phyloP scores from a whole-genome alignment of 2,329 filamentous ascomycete genomes.

The Pyricularia grisea region DNA sequence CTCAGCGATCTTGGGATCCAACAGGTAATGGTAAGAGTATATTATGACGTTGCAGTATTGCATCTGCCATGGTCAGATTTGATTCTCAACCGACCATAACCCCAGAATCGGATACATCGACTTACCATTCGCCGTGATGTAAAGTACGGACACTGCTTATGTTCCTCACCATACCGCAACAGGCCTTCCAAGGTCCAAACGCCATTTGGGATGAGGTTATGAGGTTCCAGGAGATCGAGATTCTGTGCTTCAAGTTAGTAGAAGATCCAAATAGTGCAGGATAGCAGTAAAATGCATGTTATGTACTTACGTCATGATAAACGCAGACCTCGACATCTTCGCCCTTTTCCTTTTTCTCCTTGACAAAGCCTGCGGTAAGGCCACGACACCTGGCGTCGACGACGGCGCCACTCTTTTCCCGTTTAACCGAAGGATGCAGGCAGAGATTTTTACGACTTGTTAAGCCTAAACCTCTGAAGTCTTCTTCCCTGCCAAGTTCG shows the following conservation, averaged over 20 bases:
- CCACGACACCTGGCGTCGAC: slow-evolving; percentile 96
- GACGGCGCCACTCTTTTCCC: slow-evolving; percentile 88
- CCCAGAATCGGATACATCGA: neutral
- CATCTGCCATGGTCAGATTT: slow-evolving; percentile 50
- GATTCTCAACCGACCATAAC: neutral
- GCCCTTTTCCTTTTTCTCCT: slow-evolving; percentile 91
- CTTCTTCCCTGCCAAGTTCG: slow-evolving; percentile 82
- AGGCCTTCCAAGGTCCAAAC: slow-evolving; percentile 93
- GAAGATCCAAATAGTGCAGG: neutral
- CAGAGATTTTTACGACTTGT: slow-evolving; percentile 97
- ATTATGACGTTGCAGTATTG: slow-evolving; percentile 99
- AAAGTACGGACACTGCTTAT: slow-evolving; percentile 97
- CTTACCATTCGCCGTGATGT: slow-evolving; percentile 84
- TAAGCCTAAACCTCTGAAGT: slow-evolving; percentile 83
- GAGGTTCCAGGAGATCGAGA: slow-evolving; percentile 85
- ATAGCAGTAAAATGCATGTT: neutral
- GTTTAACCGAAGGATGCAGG: slow-evolving; percentile 88
- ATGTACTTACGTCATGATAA: slow-evolving; percentile 70
- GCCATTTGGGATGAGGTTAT: slow-evolving; percentile 88
- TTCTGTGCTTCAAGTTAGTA: slow-evolving; percentile 44
- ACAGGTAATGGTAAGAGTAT: slow-evolving; percentile 96
- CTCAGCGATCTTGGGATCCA: slow-evolving; percentile 97
- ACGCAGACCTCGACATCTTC: slow-evolving; percentile 92
- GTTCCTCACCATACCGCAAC: slow-evolving; percentile 80
- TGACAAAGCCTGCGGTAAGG: slow-evolving; percentile 91